A percentile compares a stretch with the other conserved stretches of the same genome.
phyloP scores from a whole-genome alignment of 2,329 filamentous ascomycete species.

The Pseudocercospora pini-densiflorae region DNA sequence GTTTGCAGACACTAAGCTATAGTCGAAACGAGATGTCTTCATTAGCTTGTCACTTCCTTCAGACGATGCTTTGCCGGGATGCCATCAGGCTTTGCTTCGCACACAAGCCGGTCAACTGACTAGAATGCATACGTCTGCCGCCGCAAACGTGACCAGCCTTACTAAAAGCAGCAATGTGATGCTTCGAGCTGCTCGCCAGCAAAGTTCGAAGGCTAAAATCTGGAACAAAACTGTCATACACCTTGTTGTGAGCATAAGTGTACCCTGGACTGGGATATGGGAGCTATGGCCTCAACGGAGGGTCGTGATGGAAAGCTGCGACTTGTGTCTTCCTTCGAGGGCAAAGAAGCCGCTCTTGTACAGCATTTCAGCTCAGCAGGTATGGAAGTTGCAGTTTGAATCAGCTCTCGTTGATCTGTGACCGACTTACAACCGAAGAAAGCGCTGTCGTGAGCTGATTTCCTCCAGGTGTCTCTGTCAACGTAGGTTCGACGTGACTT shows the following conservation, averaged over 20 bases:
- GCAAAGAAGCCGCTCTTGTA: background rate
- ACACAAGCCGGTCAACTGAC: background rate
- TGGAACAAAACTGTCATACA: background rate
- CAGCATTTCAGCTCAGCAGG: background rate
- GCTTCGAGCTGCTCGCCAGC: background rate
- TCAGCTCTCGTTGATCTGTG: background rate
- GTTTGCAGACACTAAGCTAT: background rate
- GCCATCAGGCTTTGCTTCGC: background rate
- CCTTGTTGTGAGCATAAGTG: background rate
- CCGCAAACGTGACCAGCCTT: background rate
- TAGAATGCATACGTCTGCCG: background rate
- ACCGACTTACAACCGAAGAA: background rate
- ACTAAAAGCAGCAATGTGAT: background rate
- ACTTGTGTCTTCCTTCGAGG: background rate
- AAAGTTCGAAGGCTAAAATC: constrained; percentile 2
- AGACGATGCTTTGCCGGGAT: background rate
- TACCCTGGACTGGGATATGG: background rate
- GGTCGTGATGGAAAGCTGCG: background rate
- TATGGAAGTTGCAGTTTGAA: background rate
- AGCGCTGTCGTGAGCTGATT: background rate
- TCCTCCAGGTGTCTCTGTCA: background rate
- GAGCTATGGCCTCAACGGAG: background rate
- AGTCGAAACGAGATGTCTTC: background rate
- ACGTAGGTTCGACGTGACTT: background rate
- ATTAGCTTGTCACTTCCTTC: background rate